Evolutionary conservation across 2,329 filamentous ascomycete genomes (phyloP).

Genomic region (Beauveria sp.): DNA sequence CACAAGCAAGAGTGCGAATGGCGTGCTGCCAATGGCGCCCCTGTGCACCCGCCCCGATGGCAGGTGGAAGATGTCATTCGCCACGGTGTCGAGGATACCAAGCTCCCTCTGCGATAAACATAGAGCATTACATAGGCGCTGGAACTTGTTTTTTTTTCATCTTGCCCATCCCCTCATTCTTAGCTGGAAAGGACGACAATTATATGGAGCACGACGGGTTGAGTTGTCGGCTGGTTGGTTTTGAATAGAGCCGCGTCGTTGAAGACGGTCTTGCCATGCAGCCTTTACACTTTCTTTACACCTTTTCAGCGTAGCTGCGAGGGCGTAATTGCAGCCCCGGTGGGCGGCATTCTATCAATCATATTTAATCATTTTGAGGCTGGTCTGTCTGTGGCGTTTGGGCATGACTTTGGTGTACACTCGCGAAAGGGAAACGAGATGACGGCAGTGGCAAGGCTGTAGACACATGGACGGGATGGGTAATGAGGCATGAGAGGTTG

Average conservation of each 20-base stretch:
- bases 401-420: not conserved
- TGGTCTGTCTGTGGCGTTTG: not conserved
- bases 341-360: not conserved
- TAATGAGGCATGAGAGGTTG: not conserved
- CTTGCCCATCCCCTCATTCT: not conserved
- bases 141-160: not conserved
- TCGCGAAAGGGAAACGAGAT: not conserved
- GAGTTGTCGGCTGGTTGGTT: not conserved
- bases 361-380: constrained; percentile 5
- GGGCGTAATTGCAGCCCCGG: not conserved
- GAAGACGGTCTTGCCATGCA: not conserved
- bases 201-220: not conserved
- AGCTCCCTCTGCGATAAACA: constrained; percentile 58
- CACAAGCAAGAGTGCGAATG: constrained; percentile 63
- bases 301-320: not conserved
- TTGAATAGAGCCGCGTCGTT: constrained; percentile 7
- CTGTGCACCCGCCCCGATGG: constrained; percentile 75
- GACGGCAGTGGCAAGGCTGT: not conserved
- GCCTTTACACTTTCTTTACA: not conserved
- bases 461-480: not conserved
- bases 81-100: constrained; percentile 67
- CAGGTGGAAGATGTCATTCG: constrained; percentile 73
- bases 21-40: constrained; percentile 53
- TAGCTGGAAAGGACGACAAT: not conserved
- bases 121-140: constrained; percentile 9